phyloP scores from a whole-genome alignment of 805 yeast genomes.

The Wickerhamia fluorescens region DNA sequence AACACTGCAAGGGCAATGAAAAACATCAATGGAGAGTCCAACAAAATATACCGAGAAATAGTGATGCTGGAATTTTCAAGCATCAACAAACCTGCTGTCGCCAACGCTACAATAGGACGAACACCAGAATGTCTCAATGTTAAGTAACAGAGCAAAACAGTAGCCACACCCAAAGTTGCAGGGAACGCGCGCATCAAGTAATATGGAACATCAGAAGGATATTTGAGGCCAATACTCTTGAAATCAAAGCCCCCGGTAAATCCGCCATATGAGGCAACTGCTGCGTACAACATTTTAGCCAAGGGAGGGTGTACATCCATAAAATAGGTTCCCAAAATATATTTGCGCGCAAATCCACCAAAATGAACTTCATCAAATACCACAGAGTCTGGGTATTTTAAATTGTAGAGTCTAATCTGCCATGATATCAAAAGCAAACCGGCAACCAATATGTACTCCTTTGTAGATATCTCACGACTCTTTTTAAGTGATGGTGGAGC shows the following conservation, averaged over 20 bases:
- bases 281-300: slow-evolving; percentile 70
- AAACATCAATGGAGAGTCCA: slow-evolving; percentile 71
- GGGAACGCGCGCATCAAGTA: slow-evolving; percentile 64
- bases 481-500: slow-evolving; percentile 34
- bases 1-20: slow-evolving; percentile 69
- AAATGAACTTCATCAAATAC: slow-evolving; percentile 93
- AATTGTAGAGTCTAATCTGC: slow-evolving; percentile 51
- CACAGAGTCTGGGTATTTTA: slow-evolving; percentile 69
- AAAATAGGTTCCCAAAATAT: slow-evolving; percentile 56
- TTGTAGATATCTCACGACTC: slow-evolving; percentile 13
- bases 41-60: slow-evolving; percentile 64
- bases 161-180: slow-evolving; percentile 60
- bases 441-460: slow-evolving; percentile 24
- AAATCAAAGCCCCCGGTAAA: slow-evolving; percentile 67
- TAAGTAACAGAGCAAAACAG: slow-evolving; percentile 56
- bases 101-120: slow-evolving; percentile 52
- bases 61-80: slow-evolving; percentile 67
- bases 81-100: slow-evolving; percentile 49
- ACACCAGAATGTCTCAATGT: slow-evolving; percentile 71
- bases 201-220: slow-evolving; percentile 56
- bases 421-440: slow-evolving; percentile 43
- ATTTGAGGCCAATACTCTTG: slow-evolving; percentile 56
- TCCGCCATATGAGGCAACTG: slow-evolving; percentile 60
- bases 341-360: slow-evolving; percentile 92
- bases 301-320: slow-evolving; percentile 80